Base-by-base conservation (phyloP, 768 basidiomycete species). In the Holtermanniella nyarrowii region DNA sequence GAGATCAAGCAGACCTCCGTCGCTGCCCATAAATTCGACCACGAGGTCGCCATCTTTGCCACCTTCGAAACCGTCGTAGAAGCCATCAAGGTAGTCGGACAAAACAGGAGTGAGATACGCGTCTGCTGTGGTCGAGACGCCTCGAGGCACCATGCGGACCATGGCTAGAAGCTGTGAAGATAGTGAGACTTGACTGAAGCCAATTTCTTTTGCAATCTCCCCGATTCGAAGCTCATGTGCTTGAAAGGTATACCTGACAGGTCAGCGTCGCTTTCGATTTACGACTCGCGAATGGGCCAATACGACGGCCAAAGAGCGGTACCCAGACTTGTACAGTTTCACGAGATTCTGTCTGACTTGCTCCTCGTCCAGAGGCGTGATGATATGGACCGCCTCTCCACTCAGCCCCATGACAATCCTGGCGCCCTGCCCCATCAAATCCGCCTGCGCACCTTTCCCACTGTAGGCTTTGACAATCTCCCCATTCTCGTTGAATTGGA, bases 21-120 rank as follows among this genome's bases (percentile, higher is more conserved):
- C 91, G 51, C 84, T 86, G 31, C 84, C 85, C 91, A 95, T 96
- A 65, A 95, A 95, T 66, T 91, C 89, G 26, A 95, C 88, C 1
- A 86, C 74, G 5, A 50, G 56, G 53, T 42, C 51, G 46, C 23
- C 56, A 44, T 82, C 73, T 51, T 80, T 50, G 13, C 69, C 71
- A 3, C 83, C 81, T 55, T 91, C 88, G 60, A 96, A 95, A 0
- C 89, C 89, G 31, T 74, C 72, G 71, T 90, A 93, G 76, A 96
- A 96, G 0, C 88, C 88, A 55, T 89, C 85, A 3, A 96, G 77
- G 63, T 96, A 96, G 12, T 81, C 78, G 10, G 77, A 72, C 22
- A 95, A 72, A 55, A 95, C 85, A 13, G 91, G 91, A 0, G 90
- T 95, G 37, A 96, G 81, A 70, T 96, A 96, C 0, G 91, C 91